phyloP scores from a whole-genome alignment of 2,329 filamentous ascomycete genomes.

The Bipolaris cookei region DNA sequence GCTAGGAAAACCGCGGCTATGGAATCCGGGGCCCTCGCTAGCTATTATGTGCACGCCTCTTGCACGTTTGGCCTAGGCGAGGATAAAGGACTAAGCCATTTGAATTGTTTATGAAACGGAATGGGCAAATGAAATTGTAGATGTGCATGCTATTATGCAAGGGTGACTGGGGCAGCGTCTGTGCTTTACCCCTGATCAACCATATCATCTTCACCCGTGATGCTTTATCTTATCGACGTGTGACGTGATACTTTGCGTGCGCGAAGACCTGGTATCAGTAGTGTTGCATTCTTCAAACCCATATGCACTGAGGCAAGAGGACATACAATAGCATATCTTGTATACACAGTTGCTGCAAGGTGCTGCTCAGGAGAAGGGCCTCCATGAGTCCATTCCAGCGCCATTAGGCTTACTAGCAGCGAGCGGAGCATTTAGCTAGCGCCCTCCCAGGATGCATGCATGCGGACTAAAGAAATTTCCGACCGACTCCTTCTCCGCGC shows the following conservation, averaged over 20 bases:
- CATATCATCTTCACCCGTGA: slow-evolving; percentile 6
- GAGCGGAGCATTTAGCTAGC: not conserved
- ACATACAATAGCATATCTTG: too few species aligned
- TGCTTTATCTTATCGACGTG: slow-evolving; percentile 12
- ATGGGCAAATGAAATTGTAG: slow-evolving; percentile 12
- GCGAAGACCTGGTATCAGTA: too few species aligned
- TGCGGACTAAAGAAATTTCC: slow-evolving; percentile 5
- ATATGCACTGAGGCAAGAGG: too few species aligned
- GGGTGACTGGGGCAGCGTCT: not conserved
- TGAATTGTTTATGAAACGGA: slow-evolving; percentile 8
- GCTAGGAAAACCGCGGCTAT: slow-evolving; percentile 5
- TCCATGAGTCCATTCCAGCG: not conserved
- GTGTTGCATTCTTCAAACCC: too few species aligned
- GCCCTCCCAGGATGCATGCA: not conserved
- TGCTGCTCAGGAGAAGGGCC: not conserved
- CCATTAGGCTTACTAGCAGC: not conserved
- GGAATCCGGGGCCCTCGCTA: slow-evolving; percentile 1
- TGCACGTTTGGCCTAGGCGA: slow-evolving; percentile 4
- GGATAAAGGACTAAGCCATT: slow-evolving; percentile 5
- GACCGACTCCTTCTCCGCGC: not conserved
- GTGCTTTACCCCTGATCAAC: slow-evolving; percentile 21
- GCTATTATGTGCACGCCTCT: slow-evolving; percentile 12
- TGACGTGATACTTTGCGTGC: not conserved
- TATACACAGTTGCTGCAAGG: not conserved
- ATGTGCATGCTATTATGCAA: slow-evolving; percentile 7